Base-by-base conservation (phyloP, 805 yeast genomes). In the Phaffomyces opuntiae region DNA sequence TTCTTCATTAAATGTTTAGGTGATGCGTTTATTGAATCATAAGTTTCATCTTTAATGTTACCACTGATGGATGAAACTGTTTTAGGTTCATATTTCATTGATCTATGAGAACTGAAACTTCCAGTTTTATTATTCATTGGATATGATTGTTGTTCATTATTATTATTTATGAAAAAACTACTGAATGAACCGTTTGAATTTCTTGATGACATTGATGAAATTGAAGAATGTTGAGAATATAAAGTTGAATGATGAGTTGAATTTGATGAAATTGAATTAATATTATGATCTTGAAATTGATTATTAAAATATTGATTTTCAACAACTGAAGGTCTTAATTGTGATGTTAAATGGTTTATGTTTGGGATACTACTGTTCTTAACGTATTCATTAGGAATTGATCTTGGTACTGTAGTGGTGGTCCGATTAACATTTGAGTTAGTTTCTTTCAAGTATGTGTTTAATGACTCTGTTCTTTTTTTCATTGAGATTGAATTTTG, bases 181-280 rank as follows among this genome's bases (percentile, higher is more conserved):
- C 55, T 40, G 39, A 53, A 50, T 16, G 52, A 49, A 8, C 53
- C 56, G 26, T 52, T 51, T 4, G 60, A 55, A 39, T 51, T 54
- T 39, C 61, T 46, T 14, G 56, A 50, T 6, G 62, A 57, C 1
- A 50, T 43, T 9, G 62, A 57, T 1, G 60, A 55, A 6, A 54
- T 50, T 7, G 63, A 58, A 3, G 60, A 54, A 24, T 54, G 51
- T 2, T 51, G 44, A 9, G 63, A 59, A 42, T 56, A 55, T 9
- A 53, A 19, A 2, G 59, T 49, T 17, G 47, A 36, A 3, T 49
- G 48, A 26, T 49, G 44, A 1, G 60, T 53, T 14, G 61, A 59
- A n/a, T 48, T 49, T 7, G 59, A 40, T 7, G 59, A 54, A 8
- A 51, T 43, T 6, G 51, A 48, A 19, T 47, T 50, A 44, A 45